Conservation (phyloP, 2,329 filamentous ascomycete species). For the Diaporthe eres region DNA sequence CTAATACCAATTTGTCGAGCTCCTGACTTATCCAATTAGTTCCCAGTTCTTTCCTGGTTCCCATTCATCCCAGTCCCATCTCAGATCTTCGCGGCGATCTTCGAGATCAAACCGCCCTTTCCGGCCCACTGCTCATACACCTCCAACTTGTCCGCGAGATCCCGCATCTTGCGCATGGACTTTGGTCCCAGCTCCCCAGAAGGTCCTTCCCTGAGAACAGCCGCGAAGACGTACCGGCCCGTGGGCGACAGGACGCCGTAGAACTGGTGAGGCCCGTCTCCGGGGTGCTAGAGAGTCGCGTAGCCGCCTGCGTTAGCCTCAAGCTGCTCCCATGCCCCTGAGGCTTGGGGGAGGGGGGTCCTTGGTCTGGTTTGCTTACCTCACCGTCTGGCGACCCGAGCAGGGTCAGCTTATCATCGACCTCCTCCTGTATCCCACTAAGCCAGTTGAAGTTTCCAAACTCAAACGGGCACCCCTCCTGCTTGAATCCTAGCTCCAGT, state of each 20-base stretch:
- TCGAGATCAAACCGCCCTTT: not conserved
- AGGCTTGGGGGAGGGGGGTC: not conserved
- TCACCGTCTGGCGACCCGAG: conserved; percentile 7
- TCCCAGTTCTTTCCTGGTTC: not conserved
- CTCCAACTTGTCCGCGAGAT: conserved; percentile 16
- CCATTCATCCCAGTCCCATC: not conserved
- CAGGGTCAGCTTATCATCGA: conserved; percentile 21
- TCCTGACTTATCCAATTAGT: not conserved
- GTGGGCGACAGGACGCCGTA: conserved; percentile 22
- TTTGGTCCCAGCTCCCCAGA: not conserved
- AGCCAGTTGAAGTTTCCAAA: conserved; percentile 16
- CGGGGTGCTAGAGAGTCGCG: not conserved
- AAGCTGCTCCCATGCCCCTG: not conserved
- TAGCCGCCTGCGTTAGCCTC: not conserved
- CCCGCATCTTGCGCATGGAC: not conserved
- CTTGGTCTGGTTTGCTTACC: not conserved
- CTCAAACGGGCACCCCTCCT: conserved; percentile 1
- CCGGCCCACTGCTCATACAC: conserved; percentile 2
- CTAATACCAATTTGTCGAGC: not conserved
- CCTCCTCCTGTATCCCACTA: conserved; percentile 20
- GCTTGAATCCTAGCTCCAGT: conserved; percentile 5
- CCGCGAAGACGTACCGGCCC: conserved; percentile 14
- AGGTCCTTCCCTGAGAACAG: conserved; percentile 12
- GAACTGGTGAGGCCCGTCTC: not conserved
- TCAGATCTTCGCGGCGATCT: conserved; percentile 6